Evolutionary conservation across 768 basidiomycete species (phyloP), one percentile per base, ranked within the genome.

Genomic region (Termitomyces sp.): DNA sequence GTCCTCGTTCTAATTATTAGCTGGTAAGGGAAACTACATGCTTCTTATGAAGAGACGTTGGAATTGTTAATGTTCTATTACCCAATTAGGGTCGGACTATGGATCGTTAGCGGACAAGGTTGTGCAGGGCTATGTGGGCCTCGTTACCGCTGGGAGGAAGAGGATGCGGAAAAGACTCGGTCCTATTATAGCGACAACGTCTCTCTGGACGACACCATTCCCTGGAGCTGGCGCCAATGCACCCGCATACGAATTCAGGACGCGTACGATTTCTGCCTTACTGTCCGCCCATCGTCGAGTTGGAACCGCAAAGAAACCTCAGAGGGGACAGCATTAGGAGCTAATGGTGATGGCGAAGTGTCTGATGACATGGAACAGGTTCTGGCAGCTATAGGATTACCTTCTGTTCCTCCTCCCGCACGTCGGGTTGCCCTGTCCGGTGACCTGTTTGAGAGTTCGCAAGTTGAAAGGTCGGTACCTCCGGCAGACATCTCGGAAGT

Each of bases 111-210:
- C 46, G 88, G 85, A 43, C 80, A 89, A 56, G 82, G 82, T 56
- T 88, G 87, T 46, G 91, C 83, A 48, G 90, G 91, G n/a, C 67
- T 93, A 16, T 91, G 89, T 68, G 91, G 91, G 43, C 91, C 91
- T 10, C 83, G 89, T 14, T 83, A 85, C 63, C 79, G 86, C 60
- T 91, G 89, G 91, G 91, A 93, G 66, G 91, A 93, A 72, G 82
- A 87, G 49, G 83, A 84, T 27, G 76, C 74, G 16, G 86, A 88
- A 65, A 87, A 86, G 73, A 74, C 74, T 3, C 67, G 75, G 41
- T 77, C 82, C 4, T 63, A 76, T 23, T 79, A 81, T 62, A 78
- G 73, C 57, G 83, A 84, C 50, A 72, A 79, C 34, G 72, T 72
- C 2, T 76, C 76, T 21, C 73, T 77, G 34, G 61, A 68, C n/a